A percentile compares a stretch with the other conserved stretches of the same genome.
Evolutionary conservation across 768 basidiomycete species (phyloP).

Genomic region (Suillus occidentalis): DNA sequence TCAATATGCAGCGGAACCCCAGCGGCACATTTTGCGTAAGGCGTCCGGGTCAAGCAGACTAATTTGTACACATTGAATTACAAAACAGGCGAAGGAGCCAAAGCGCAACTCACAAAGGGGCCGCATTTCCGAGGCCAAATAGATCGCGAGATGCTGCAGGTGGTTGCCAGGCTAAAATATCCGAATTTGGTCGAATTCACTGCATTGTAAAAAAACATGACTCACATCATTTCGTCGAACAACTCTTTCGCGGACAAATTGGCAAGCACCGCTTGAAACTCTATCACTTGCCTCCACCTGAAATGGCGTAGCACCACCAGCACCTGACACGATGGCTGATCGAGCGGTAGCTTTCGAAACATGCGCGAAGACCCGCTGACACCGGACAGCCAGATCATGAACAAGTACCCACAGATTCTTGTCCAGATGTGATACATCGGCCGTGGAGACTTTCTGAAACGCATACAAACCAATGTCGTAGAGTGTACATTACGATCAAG

Average conservation of each 20-base stretch:
- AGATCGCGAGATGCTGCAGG: conserved; percentile 53
- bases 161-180: conserved; percentile 40
- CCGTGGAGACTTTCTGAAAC: conserved; percentile 46
- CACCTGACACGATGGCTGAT: conserved; percentile 45
- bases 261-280: conserved; percentile 31
- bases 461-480: conserved; percentile 29
- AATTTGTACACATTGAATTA: conserved; percentile 36
- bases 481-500: conserved; percentile 24
- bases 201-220: conserved; percentile 25
- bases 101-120: conserved; percentile 45
- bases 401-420: conserved; percentile 68
- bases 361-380: conserved; percentile 60
- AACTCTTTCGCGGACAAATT: conserved; percentile 56
- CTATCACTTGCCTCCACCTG: conserved; percentile 34
- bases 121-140: conserved; percentile 41
- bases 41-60: conserved; percentile 61
- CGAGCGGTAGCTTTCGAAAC: conserved; percentile 65
- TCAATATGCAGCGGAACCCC: conserved; percentile 41
- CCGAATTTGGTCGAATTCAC: conserved; percentile 29
- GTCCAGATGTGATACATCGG: conserved; percentile 58
- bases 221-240: conserved; percentile 51
- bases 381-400: conserved; percentile 58
- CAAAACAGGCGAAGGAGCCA: conserved; percentile 21
- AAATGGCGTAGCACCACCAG: conserved; percentile 29
- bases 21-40: conserved; percentile 43